These are phyloP conservation scores for Fusarium hostae DNA, from an alignment of 2,329 filamentous ascomycete genomes.

Conservation along the genomic window DNA sequence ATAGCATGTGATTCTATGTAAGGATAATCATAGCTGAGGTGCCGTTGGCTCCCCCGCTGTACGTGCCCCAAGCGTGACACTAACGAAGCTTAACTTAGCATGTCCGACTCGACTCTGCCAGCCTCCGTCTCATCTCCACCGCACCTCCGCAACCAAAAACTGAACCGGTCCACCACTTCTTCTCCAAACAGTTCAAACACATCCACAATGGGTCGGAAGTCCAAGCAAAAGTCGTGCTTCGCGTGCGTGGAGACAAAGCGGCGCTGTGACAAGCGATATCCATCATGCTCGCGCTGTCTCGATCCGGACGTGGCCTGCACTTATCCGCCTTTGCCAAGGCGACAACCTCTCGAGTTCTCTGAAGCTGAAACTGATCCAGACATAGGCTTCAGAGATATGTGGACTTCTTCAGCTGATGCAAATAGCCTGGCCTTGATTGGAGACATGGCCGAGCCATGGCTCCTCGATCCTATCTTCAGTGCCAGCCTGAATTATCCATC, in stretches of 20 bases:
- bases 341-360: fast-evolving
- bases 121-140: neutral
- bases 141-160: neutral
- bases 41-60: fast-evolving
- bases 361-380: neutral
- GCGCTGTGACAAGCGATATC: neutral
- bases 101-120: neutral
- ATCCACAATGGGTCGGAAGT: neutral
- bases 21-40: no score
- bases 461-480: neutral
- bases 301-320: neutral
- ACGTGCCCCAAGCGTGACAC: fast-evolving
- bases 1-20: neutral
- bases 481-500: neutral
- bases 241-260: neutral
- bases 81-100: neutral
- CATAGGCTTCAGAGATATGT: neutral
- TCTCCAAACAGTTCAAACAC: fast-evolving
- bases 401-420: fast-evolving
- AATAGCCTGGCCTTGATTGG: neutral
- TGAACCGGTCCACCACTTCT: fast-evolving
- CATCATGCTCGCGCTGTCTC: neutral
- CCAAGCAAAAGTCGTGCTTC: neutral
- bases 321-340: neutral
- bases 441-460: neutral